Base-by-base conservation (phyloP, 306 rosid species). In the Fagus crenata region DNA sequence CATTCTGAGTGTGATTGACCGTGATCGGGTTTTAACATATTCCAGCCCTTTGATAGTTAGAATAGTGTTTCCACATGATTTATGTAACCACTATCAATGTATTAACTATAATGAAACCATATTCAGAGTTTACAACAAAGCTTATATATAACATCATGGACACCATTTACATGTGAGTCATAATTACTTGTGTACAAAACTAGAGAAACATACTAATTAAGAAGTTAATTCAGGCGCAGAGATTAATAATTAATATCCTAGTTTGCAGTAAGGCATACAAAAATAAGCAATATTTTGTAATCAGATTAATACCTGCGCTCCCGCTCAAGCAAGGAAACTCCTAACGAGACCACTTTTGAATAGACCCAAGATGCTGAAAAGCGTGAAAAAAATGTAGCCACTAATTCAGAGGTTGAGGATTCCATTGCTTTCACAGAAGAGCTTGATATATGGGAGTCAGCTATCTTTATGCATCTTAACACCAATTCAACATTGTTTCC, bases 271-370 rank as follows among this genome's bases (percentile, higher is more conserved):
- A 17, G 37, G 31, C 11, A 65, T 35, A 63, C 13, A 65, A 63
- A 63, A 63, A 63, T 42, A 63, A 17, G 49, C 71, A 17, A 3
- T 6, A 22, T 33, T 7, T 39, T 37, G 49, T 37, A 65, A 65
- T n/a, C 71, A 65, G 1, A 36, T 36, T 36, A 65, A 76, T 90
- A 94, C 98, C 98, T 90, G 79, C 71, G 94, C 82, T 83, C 92
- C 43, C 85, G 90, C 84, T 95, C 98, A 53, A 89, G 87, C 84
- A 92, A 88, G 65, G 97, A 92, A 76, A 90, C 85, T 86, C 97
- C 98, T 55, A 92, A 74, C 0, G 78, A 78, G 60, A 92, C 58
- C 65, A 92, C 89, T 88, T 86, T 89, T 72, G 96, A 90, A 83
- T 89, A 89, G 81, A 87, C 87, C 88, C 86, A 82, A 18, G 88